Evolutionary conservation across 192 early-diverging fungal genomes (phyloP), one percentile per base, ranked within the genome.

Genomic region (Dispira simplex): DNA sequence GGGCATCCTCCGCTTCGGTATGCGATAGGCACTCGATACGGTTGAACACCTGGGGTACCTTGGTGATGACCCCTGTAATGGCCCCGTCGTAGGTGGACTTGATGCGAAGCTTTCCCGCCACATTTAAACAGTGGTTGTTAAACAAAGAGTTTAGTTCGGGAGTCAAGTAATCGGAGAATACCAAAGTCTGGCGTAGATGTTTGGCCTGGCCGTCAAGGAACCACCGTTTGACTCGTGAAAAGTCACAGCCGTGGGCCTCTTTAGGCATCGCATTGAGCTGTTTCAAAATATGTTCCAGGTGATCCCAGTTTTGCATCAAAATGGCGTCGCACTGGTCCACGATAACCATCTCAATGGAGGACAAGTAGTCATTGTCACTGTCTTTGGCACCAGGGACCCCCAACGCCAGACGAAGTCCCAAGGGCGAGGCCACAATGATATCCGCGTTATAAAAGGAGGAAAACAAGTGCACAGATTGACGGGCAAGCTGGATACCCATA

Each of bases 251-350:
- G 59, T 94, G 93, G n/a, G 87, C 73, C 66, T 89, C 79, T 65
- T 91, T 93, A 3, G 97, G 95, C 13, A 87, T 94, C 46, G 78
- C 62, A 68, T 99, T 97, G 71, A 95, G 63, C 64, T 91, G 79
- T 14, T 87, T 73, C 64, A 95, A 89, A 8, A 96, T 71, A 60
- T 89, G 85, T 78, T 79, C 69, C 45, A 96, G 74, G 65, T 99
- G 93, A 64, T 99, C 95, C 94, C 94, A 99, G 79, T 97, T 99
- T 67, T 99, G 97, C 94, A 95, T 97, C 65, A 93, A 68, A 65
- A 97, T 74, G 48, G 86, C 77, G 47, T 95, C 87, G 44, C 86
- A 79, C 65, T 88, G 84, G 70, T 97, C 93, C 13, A 95, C 65
- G 59, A 99, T 84, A 0, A 93, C 73, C 25, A 97, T 64, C 65